These are phyloP conservation scores for Colletotrichum lupini DNA, from an alignment of 2,329 filamentous ascomycete species.

Conservation along the genomic window DNA sequence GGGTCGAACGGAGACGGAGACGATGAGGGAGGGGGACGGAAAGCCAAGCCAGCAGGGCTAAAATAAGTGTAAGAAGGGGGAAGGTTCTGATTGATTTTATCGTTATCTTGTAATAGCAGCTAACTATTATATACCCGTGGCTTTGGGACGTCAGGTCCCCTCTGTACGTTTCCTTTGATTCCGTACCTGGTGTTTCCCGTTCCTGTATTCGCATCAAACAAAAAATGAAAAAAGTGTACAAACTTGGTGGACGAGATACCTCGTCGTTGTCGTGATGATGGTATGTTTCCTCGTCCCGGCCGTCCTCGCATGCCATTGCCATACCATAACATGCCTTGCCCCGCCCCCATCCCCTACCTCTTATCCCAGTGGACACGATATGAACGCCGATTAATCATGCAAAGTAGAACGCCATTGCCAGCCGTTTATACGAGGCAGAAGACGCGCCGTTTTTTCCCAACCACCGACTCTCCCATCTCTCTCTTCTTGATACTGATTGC, in stretches of 20 bases:
- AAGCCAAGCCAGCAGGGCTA: background rate
- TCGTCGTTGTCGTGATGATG: slow-evolving; percentile 17
- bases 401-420: slow-evolving; percentile 26
- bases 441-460: background rate
- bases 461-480: slow-evolving; percentile 5
- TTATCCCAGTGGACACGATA: slow-evolving; percentile 17
- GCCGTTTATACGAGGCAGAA: slow-evolving; percentile 18
- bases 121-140: slow-evolving; percentile 30
- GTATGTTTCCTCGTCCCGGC: slow-evolving; percentile 22
- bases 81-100: slow-evolving; percentile 10
- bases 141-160: background rate
- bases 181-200: slow-evolving; percentile 5
- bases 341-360: background rate
- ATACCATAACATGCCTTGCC: slow-evolving; percentile 12
- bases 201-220: slow-evolving; percentile 18
- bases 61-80: background rate
- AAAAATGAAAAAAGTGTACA: slow-evolving; percentile 7
- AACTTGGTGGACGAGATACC: slow-evolving; percentile 15
- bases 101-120: slow-evolving; percentile 28
- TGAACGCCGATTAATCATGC: slow-evolving; percentile 33
- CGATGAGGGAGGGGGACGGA: background rate
- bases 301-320: slow-evolving; percentile 19
- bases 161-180: slow-evolving; percentile 13
- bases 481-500: slow-evolving; percentile 13
- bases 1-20: background rate